Percentiles rank a stretch among this genome's conserved stretches.
Evolutionary conservation across 208 protist genomes (phyloP).

Genomic region (Porcisia hertigi): DNA sequence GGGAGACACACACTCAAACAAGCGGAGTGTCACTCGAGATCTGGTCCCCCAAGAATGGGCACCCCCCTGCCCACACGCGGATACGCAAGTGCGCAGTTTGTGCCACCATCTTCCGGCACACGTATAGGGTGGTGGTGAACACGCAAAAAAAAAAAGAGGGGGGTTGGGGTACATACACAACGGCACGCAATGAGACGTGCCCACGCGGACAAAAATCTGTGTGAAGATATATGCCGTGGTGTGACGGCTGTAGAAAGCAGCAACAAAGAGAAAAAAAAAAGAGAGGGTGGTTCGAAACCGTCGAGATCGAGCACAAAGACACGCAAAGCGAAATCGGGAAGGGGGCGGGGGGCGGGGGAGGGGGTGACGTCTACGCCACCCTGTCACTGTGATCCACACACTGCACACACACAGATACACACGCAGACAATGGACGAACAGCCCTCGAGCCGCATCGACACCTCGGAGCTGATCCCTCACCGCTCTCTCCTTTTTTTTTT

Average conservation of each 20-base stretch:
- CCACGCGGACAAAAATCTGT: too few relatives aligned
- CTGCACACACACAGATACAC: conserved; percentile 6
- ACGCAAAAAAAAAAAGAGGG: neutral
- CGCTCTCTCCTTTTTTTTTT: neutral
- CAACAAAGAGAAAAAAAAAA: neutral
- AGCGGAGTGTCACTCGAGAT: neutral
- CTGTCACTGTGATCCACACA: too few relatives aligned
- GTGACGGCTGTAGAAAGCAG: neutral
- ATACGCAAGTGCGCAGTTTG: neutral
- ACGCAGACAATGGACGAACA: neutral
- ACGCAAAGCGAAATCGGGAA: too few relatives aligned
- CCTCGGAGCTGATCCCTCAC: neutral
- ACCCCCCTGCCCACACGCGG: neutral
- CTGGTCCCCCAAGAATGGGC: neutral
- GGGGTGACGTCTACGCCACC: too few relatives aligned
- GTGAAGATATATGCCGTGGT: neutral
- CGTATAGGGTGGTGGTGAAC: neutral
- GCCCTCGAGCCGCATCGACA: neutral
- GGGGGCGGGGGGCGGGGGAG: too few relatives aligned
- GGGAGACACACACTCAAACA: neutral
- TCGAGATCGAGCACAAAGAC: too few relatives aligned
- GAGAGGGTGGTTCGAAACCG: neutral
- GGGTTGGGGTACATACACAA: neutral
- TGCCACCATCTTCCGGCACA: too few relatives aligned
- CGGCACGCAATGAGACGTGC: neutral